Conservation (phyloP, 1,284 basidiomycete genomes). For the Ganoderma sinense region DNA sequence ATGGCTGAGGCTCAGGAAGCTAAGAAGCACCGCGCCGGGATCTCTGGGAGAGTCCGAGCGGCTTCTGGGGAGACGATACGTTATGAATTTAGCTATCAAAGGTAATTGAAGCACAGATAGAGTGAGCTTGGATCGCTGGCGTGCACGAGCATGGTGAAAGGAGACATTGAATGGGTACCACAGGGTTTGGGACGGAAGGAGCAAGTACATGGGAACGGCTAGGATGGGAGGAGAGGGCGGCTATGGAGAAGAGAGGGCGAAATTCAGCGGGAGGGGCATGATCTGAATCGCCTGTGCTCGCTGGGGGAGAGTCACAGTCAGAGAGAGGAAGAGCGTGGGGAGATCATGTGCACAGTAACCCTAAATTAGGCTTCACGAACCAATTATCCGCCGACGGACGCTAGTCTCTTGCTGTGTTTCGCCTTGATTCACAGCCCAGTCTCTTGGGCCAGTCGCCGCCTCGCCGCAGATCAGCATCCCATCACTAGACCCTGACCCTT, state of each 20-base stretch:
- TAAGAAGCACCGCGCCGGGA: conserved; percentile 24
- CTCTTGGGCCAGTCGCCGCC: conserved; percentile 12
- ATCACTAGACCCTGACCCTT: conserved; percentile 9
- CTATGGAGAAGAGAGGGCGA: background rate
- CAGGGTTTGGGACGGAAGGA: too few species aligned
- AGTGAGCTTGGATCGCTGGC: conserved; percentile 22
- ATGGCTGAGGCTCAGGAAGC: conserved; percentile 13
- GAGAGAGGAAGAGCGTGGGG: conserved; percentile 11
- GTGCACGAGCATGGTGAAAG: conserved; percentile 24
- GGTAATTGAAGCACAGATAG: conserved; percentile 22
- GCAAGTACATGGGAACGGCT: too few species aligned
- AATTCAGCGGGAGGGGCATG: background rate
- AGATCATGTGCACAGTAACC: conserved; percentile 22
- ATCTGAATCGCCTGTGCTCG: too few species aligned
- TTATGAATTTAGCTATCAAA: conserved; percentile 35
- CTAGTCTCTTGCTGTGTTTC: conserved; percentile 16
- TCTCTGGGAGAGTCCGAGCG: conserved; percentile 28
- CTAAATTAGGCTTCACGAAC: conserved; percentile 32
- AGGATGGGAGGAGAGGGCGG: too few species aligned
- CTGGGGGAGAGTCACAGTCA: too few species aligned
- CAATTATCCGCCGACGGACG: conserved; percentile 17
- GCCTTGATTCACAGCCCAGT: conserved; percentile 10
- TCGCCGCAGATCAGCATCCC: conserved; percentile 16
- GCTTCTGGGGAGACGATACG: conserved; percentile 24
- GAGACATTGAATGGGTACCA: background rate